phyloP scores from a whole-genome alignment of 306 rosid genomes.

The Arachis stenosperma region DNA sequence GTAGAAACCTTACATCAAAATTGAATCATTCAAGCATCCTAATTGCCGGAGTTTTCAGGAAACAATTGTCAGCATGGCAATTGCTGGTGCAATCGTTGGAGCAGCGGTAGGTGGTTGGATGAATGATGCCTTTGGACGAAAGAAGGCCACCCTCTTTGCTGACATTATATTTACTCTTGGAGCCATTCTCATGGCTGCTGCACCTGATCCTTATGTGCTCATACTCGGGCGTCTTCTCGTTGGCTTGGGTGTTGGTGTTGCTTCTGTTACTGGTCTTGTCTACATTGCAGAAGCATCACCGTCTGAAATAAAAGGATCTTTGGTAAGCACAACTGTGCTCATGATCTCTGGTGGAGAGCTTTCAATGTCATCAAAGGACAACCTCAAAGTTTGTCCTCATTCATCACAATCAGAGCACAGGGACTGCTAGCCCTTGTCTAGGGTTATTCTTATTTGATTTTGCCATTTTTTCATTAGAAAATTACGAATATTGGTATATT shows the following conservation, averaged over 20 bases:
- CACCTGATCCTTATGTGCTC: slow-evolving; percentile 84
- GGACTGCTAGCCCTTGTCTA: no score
- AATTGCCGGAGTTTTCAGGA: slow-evolving; percentile 56
- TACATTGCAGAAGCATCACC: slow-evolving; percentile 86
- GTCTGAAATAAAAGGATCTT: no score
- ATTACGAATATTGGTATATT: no score
- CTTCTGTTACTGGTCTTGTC: slow-evolving; percentile 88
- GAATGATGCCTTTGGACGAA: slow-evolving; percentile 80
- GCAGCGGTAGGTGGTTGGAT: slow-evolving; percentile 93
- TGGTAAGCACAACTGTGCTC: no score
- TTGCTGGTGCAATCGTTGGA: slow-evolving; percentile 87
- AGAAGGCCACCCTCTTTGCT: slow-evolving; percentile 87
- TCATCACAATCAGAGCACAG: no score
- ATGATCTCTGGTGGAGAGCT: slow-evolving; percentile 30
- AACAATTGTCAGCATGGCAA: slow-evolving; percentile 92
- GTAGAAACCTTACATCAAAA: no score
- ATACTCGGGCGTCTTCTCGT: slow-evolving; percentile 75
- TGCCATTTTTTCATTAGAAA: no score
- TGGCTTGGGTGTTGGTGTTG: slow-evolving; percentile 83
- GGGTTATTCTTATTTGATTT: no score
- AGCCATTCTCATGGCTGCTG: slow-evolving; percentile 80
- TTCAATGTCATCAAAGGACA: no score
- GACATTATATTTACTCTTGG: slow-evolving; percentile 75
- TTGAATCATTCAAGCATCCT: not conserved
- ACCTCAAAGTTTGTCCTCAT: no score